Base-by-base conservation (phyloP, 805 yeast species). In the Priceomyces castillae region DNA sequence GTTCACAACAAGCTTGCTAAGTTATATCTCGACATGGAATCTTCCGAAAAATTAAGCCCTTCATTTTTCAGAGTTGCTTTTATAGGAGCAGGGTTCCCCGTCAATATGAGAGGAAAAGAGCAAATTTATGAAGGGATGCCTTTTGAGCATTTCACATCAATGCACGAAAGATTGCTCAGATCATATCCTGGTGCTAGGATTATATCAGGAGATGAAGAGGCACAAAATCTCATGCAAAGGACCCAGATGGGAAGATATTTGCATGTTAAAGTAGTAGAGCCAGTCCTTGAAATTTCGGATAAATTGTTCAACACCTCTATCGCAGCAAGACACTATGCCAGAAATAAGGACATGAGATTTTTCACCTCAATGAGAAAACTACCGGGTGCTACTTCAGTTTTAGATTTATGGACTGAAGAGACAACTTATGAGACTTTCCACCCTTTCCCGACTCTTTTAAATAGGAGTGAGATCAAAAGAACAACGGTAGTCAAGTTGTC, bases 341-440 rank as follows among this genome's bases (percentile, higher is more conserved):
- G 86, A 52, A 83, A 87, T 62, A 82, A 82, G 64, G 79, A 86
- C 54, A 65, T 88, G 64, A 77, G 79, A 52, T 76, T 77, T 46
- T 89, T 89, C 65, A 77, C 86, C 3, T 78, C 81, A 30, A 74
- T 84, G 39, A 77, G 85, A 61, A 80, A 85, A 53, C 64, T 88
- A 41, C 88, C 92, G 1, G 90, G 92, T 3, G 77, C 86, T 1
- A 77, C 81, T 0, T 75, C 84, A 9, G 82, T 86, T 7, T 74
- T 79, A 42, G 89, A 88, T 54, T 67, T 89, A 53, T 89, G 96
- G 96, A 88, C 90, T 15, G 95, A 89, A 57, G 95, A 89, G 64
- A 78, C 85, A 7, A 82, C 86, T 1, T 89, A 81, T 67, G 87
- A 81, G 49, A 86, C 96, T 0, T 69, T 61, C 38, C 75, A 84